phyloP scores from a whole-genome alignment of 169 alveolate genomes.

The Amoebophrya sp. region DNA sequence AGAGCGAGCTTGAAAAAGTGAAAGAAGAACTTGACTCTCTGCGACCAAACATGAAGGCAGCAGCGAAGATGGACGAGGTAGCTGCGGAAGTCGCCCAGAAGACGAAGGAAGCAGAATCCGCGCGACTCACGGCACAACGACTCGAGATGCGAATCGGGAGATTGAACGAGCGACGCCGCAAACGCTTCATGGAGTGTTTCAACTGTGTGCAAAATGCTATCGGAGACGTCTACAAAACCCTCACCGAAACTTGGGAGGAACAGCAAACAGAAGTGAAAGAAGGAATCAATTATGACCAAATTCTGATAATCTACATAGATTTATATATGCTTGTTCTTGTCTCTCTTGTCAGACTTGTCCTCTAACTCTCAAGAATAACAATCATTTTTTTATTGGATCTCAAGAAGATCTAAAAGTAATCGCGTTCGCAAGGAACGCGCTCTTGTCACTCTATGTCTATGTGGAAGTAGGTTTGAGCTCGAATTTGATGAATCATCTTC shows the following conservation, averaged over 20 bases:
- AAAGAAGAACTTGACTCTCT: slow-evolving; percentile 46
- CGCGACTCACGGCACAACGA: slow-evolving; percentile 49
- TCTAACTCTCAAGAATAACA: no score
- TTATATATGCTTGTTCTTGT: no score
- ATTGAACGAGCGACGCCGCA: slow-evolving; percentile 56
- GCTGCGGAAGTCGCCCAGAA: slow-evolving; percentile 46
- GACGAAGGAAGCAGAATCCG: slow-evolving; percentile 47
- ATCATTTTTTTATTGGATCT: no score
- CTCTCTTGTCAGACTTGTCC: no score
- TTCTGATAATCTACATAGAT: no score
- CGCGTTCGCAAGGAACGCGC: no score
- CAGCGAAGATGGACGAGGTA: slow-evolving; percentile 34
- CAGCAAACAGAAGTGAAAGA: neutral
- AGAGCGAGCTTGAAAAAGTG: slow-evolving; percentile 53
- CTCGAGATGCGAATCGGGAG: slow-evolving; percentile 53
- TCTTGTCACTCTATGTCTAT: no score
- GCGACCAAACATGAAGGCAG: slow-evolving; percentile 51
- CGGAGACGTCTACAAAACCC: slow-evolving; percentile 68
- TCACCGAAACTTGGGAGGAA: neutral
- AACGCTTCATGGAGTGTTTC: slow-evolving; percentile 62
- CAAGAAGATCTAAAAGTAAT: no score
- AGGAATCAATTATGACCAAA: no score
- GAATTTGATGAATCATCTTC: no score
- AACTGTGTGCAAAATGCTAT: slow-evolving; percentile 60
- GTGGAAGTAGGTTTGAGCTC: no score